A percentile compares a stretch with the other conserved stretches of the same genome.
Evolutionary conservation across 345 rosid species (phyloP).

Genomic region (Sonneratia alba): DNA sequence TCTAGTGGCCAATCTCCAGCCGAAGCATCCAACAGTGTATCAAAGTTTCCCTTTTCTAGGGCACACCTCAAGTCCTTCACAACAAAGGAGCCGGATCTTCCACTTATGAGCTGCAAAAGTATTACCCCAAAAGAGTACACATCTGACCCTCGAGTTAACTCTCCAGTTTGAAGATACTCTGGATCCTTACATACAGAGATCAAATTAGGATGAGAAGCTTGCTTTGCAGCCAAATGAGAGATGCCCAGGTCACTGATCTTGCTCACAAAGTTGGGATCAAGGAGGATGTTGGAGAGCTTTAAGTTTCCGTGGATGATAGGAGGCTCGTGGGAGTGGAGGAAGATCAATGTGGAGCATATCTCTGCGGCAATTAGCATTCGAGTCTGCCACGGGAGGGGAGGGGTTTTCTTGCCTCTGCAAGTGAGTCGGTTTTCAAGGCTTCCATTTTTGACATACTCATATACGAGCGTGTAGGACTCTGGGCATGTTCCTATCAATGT

Average conservation of each 20-base stretch:
- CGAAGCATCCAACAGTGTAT: slow-evolving; percentile 45
- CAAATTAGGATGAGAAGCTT: slow-evolving; percentile 13
- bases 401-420: slow-evolving; percentile 29
- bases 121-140: slow-evolving; percentile 69
- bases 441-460: slow-evolving; percentile 63
- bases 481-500: slow-evolving; percentile 68
- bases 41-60: slow-evolving; percentile 47
- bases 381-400: slow-evolving; percentile 59
- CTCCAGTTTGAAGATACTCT: slow-evolving; percentile 37
- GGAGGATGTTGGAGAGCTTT: slow-evolving; percentile 73
- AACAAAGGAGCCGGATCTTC: slow-evolving; percentile 39
- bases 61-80: slow-evolving; percentile 58
- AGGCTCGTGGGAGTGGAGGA: slow-evolving; percentile 77
- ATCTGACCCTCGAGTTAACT: slow-evolving; percentile 52
- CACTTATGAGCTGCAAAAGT: slow-evolving; percentile 66
- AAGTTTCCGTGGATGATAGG: slow-evolving; percentile 72
- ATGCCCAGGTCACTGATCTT: slow-evolving; percentile 67
- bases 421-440: slow-evolving; percentile 66
- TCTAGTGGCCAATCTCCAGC: slow-evolving; percentile 75
- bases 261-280: slow-evolving; percentile 55
- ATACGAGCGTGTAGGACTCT: slow-evolving; percentile 67
- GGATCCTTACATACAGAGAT: slow-evolving; percentile 41
- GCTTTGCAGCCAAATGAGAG: slow-evolving; percentile 33
- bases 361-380: slow-evolving; percentile 57
- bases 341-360: slow-evolving; percentile 72